Percentiles rank a stretch among this genome's conserved stretches.
These are phyloP conservation scores for Pulveroboletus sp. DNA, from an alignment of 768 basidiomycete genomes.

Conservation along the genomic window DNA sequence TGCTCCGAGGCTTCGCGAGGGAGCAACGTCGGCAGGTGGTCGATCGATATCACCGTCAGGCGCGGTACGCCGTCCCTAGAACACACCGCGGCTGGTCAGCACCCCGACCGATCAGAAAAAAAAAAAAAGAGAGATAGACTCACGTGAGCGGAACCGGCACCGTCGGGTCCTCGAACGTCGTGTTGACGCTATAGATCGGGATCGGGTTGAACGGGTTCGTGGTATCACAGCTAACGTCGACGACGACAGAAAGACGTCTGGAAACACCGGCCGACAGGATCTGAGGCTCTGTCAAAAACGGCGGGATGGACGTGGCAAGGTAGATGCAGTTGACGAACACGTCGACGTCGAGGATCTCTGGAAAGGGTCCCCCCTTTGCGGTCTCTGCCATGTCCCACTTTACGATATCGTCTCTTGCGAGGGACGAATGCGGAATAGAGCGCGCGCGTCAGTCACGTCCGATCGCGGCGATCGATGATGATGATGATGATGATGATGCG, in stretches of 20 bases:
- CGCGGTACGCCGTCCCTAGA: constrained; percentile 58
- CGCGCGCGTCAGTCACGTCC: not conserved
- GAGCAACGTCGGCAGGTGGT: constrained; percentile 92
- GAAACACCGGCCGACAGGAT: constrained; percentile 66
- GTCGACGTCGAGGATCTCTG: constrained; percentile 93
- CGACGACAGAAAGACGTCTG: constrained; percentile 75
- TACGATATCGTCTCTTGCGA: constrained; percentile 89
- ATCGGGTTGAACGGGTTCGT: constrained; percentile 98
- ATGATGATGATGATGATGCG: too few species aligned
- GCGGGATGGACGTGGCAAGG: constrained; percentile 77
- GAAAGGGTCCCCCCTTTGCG: constrained; percentile 92
- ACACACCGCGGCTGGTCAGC: not conserved
- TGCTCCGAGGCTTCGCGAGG: constrained; percentile 97
- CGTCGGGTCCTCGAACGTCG: constrained; percentile 89
- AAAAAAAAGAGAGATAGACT: constrained; percentile 28
- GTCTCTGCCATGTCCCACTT: constrained; percentile 99
- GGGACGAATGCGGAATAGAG: too few species aligned
- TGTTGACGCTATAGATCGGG: constrained; percentile 91
- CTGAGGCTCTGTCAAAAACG: constrained; percentile 72
- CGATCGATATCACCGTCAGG: constrained; percentile 88
- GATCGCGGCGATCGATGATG: too few species aligned
- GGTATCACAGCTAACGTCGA: constrained; percentile 98
- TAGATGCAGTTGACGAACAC: constrained; percentile 99
- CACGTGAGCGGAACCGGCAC: constrained; percentile 81
- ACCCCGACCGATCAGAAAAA: too few species aligned